Percentiles rank a stretch among this genome's conserved stretches.
Conservation (phyloP, 2,329 filamentous ascomycete genomes). For the Stagonosporopsis rhizophila region DNA sequence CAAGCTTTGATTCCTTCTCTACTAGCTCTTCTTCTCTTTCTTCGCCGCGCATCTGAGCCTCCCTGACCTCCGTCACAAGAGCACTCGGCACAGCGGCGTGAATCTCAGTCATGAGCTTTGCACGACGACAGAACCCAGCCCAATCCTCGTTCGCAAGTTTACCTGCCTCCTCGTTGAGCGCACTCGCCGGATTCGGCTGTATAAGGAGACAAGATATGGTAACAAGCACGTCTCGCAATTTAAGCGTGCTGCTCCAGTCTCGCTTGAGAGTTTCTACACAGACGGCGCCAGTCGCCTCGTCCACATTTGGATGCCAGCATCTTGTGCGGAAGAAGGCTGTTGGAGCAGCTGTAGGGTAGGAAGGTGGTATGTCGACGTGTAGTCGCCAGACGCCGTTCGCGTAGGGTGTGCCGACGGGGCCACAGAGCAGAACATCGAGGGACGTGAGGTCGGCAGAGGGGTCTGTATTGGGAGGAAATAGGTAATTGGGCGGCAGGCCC, state of each 20-base stretch:
- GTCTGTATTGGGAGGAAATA: constrained; percentile 57
- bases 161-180: constrained; percentile 67
- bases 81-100: constrained; percentile 62
- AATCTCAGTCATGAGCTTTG: constrained; percentile 67
- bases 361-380: constrained; percentile 65
- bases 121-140: constrained; percentile 62
- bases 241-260: constrained; percentile 66
- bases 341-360: constrained; percentile 61
- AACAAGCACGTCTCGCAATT: constrained; percentile 64
- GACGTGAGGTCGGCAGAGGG: constrained; percentile 62
- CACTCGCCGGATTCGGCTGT: constrained; percentile 69
- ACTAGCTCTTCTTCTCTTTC: constrained; percentile 47
- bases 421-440: constrained; percentile 65
- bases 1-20: constrained; percentile 22
- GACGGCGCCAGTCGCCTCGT: constrained; percentile 66
- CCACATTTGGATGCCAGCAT: constrained; percentile 71
- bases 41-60: constrained; percentile 64
- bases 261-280: constrained; percentile 71
- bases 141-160: constrained; percentile 65
- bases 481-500: constrained; percentile 67
- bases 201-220: constrained; percentile 69
- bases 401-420: constrained; percentile 67
- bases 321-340: constrained; percentile 67
- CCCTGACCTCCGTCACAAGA: constrained; percentile 54
- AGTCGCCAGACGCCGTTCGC: constrained; percentile 65